phyloP scores from a whole-genome alignment of 805 yeast genomes.

The Barnettozyma salicaria region DNA sequence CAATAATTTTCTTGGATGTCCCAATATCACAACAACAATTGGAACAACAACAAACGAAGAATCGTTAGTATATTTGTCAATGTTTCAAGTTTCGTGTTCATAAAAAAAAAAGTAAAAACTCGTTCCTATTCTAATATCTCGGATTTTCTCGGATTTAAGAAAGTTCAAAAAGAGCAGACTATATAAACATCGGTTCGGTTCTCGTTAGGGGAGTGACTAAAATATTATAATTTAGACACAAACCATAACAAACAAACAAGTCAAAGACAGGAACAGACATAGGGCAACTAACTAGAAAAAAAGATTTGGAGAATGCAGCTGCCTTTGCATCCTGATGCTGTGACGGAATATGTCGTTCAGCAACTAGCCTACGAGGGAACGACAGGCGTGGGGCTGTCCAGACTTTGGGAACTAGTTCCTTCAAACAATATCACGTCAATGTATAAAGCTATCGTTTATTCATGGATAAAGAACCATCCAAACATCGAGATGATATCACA shows the following conservation, averaged over 20 bases:
- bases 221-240: too few relatives aligned
- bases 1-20: not conserved
- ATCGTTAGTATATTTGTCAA: too few relatives aligned
- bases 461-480: slow-evolving; percentile 30
- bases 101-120: too few relatives aligned
- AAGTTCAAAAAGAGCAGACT: too few relatives aligned
- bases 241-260: too few relatives aligned
- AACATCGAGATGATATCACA: slow-evolving; percentile 11
- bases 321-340: slow-evolving; percentile 28
- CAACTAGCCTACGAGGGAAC: slow-evolving; percentile 32
- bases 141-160: too few relatives aligned
- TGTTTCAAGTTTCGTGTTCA: too few relatives aligned
- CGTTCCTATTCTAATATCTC: too few relatives aligned
- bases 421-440: slow-evolving; percentile 24
- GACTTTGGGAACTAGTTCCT: slow-evolving; percentile 31
- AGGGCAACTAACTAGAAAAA: not conserved
- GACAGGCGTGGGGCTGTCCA: slow-evolving; percentile 27
- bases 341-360: slow-evolving; percentile 30
- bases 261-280: not conserved
- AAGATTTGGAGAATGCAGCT: not conserved
- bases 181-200: too few relatives aligned
- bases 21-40: too few relatives aligned
- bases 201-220: too few relatives aligned
- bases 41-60: too few relatives aligned
- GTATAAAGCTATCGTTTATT: slow-evolving; percentile 31